Evolutionary conservation across 2,329 filamentous ascomycete species (phyloP).

Genomic region (Arthroderma uncinatum): DNA sequence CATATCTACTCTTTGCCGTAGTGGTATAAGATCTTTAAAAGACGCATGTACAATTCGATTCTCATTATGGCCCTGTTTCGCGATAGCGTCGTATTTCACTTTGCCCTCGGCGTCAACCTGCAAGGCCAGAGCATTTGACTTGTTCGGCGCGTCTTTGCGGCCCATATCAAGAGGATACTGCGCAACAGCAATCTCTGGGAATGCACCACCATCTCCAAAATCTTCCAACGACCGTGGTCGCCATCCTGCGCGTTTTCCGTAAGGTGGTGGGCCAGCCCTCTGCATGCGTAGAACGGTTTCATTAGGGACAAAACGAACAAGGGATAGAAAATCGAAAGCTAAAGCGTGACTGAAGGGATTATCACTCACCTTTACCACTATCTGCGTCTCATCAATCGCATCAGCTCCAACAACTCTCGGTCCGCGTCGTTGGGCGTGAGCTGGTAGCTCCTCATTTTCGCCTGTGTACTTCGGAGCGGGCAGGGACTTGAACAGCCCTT

Average conservation of each 20-base stretch:
- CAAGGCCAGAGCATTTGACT: slow-evolving; percentile 80
- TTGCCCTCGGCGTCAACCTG: slow-evolving; percentile 86
- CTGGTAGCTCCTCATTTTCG: slow-evolving; percentile 70
- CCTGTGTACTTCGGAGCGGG: slow-evolving; percentile 86
- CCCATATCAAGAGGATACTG: slow-evolving; percentile 97
- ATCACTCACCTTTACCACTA: slow-evolving; percentile 58
- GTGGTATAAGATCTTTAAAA: slow-evolving; percentile 92
- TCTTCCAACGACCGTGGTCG: slow-evolving; percentile 79
- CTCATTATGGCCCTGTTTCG: slow-evolving; percentile 73
- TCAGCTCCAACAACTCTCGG: slow-evolving; percentile 70
- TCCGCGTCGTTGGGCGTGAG: slow-evolving; percentile 61
- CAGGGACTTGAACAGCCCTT: slow-evolving; percentile 65
- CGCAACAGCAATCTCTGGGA: slow-evolving; percentile 83
- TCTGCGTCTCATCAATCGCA: slow-evolving; percentile 72
- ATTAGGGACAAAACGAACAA: slow-evolving; percentile 2
- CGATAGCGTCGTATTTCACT: slow-evolving; percentile 93
- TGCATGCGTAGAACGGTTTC: slow-evolving; percentile 21
- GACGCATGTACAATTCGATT: slow-evolving; percentile 81
- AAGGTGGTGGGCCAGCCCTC: slow-evolving; percentile 74
- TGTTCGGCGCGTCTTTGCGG: slow-evolving; percentile 55
- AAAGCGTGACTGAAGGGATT: not conserved
- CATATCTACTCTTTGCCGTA: slow-evolving; percentile 83
- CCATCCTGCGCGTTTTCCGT: slow-evolving; percentile 81
- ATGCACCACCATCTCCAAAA: slow-evolving; percentile 91
- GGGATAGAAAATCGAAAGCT: not conserved